Evolutionary conservation across 2,329 filamentous ascomycete species (phyloP).

Genomic region (Xylariaceae sp.): DNA sequence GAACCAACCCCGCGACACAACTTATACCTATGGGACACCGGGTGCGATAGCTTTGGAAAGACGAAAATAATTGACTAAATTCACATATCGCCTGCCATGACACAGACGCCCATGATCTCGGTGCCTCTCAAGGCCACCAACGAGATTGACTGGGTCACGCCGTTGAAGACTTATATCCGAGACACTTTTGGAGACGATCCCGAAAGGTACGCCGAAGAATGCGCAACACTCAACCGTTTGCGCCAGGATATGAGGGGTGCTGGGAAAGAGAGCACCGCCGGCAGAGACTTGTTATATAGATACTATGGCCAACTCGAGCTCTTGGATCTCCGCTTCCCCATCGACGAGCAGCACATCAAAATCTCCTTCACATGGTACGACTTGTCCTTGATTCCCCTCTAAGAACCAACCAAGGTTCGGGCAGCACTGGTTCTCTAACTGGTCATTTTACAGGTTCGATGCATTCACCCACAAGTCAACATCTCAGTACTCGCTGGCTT

Average conservation of each 20-base stretch:
- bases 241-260: conserved; percentile 98
- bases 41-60: conserved; percentile 1
- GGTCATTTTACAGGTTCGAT: conserved; percentile 73
- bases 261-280: conserved; percentile 92
- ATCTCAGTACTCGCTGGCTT: conserved; percentile 92
- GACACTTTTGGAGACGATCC: conserved; percentile 95
- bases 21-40: conserved; percentile 14
- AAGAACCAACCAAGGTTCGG: conserved; percentile 4
- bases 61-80: conserved; percentile 4
- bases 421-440: conserved; percentile 20
- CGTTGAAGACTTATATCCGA: conserved; percentile 90
- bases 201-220: conserved; percentile 94
- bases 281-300: conserved; percentile 89
- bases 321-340: conserved; percentile 90
- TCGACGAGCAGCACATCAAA: conserved; percentile 99
- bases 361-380: conserved; percentile 94
- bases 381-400: not conserved
- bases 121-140: conserved; percentile 91
- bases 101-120: conserved; percentile 93
- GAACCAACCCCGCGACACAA: conserved; percentile 1
- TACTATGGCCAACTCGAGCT: conserved; percentile 98
- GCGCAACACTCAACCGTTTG: conserved; percentile 87
- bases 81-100: conserved; percentile 51
- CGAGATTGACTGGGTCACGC: conserved; percentile 96
- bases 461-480: conserved; percentile 99